phyloP scores from a whole-genome alignment of 2,329 filamentous ascomycete species.

The Ascochyta koolunga region DNA sequence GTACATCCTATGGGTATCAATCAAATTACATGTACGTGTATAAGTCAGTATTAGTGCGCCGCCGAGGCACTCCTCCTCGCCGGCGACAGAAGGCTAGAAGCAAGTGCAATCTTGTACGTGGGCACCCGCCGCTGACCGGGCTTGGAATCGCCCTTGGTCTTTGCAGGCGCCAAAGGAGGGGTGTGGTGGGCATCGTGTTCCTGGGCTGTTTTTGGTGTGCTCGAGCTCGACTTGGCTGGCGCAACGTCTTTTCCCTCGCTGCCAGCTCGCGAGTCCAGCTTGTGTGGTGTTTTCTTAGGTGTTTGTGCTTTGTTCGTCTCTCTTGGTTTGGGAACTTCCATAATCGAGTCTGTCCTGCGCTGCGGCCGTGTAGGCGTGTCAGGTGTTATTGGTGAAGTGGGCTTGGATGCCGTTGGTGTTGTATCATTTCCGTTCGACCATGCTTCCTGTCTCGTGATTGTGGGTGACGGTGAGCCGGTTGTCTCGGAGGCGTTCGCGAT shows the following conservation, averaged over 20 bases:
- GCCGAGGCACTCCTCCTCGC: slow-evolving; percentile 11
- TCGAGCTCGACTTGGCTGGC: neutral
- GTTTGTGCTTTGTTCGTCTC: neutral
- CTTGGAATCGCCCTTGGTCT: slow-evolving; percentile 7
- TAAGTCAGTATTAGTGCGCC: neutral
- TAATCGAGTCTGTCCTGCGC: slow-evolving; percentile 20
- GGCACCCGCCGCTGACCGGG: slow-evolving; percentile 28
- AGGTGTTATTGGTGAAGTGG: slow-evolving; percentile 19
- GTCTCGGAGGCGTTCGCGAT: slow-evolving; percentile 33
- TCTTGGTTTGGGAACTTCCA: slow-evolving; percentile 4
- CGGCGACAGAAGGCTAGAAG: slow-evolving; percentile 34
- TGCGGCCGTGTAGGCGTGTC: slow-evolving; percentile 33
- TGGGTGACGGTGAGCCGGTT: slow-evolving; percentile 35
- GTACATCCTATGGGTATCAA: slow-evolving; percentile 1
- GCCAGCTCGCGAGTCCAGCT: neutral
- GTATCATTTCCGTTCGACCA: slow-evolving; percentile 26
- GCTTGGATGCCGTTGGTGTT: slow-evolving; percentile 20
- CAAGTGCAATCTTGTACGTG: slow-evolving; percentile 44
- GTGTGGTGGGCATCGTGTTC: neutral
- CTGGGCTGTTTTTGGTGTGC: neutral
- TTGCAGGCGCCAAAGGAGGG: neutral
- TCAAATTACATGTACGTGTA: neutral
- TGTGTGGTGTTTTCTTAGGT: neutral
- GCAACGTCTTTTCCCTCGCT: neutral
- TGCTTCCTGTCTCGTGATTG: slow-evolving; percentile 8